A percentile compares a stretch with the other conserved stretches of the same genome.
Evolutionary conservation across 768 basidiomycete genomes (phyloP).

Genomic region (Psilocybe tampanensis): DNA sequence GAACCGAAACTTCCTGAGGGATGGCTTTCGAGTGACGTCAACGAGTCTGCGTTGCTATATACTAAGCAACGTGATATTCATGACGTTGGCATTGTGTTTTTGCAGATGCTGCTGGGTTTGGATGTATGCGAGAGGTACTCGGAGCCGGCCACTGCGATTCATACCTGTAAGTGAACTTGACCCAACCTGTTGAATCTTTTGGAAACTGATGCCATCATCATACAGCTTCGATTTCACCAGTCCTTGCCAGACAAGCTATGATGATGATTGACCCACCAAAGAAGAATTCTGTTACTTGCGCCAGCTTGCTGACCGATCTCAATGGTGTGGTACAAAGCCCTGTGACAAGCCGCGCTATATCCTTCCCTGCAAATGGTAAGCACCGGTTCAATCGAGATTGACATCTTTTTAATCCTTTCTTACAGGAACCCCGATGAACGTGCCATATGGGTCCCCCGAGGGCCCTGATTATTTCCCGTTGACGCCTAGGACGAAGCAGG

Average conservation of each 20-base stretch:
- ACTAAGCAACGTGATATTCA: conserved; percentile 83
- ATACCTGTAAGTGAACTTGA: conserved; percentile 46
- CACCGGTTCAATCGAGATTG: not conserved
- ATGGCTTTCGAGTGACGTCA: conserved; percentile 80
- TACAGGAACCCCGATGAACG: conserved; percentile 56
- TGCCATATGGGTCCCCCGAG: conserved; percentile 60
- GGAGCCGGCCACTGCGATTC: conserved; percentile 59
- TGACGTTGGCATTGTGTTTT: conserved; percentile 72
- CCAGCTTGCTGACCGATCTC: conserved; percentile 59
- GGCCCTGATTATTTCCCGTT: conserved; percentile 56
- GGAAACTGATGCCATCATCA: not conserved
- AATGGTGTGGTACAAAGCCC: conserved; percentile 41
- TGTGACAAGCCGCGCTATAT: conserved; percentile 16
- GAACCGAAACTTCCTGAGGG: conserved; percentile 10
- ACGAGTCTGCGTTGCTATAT: conserved; percentile 74
- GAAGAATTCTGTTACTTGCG: conserved; percentile 58
- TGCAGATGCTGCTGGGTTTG: conserved; percentile 86
- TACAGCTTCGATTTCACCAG: conserved; percentile 54
- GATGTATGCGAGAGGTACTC: conserved; percentile 59
- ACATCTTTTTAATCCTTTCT: not conserved
- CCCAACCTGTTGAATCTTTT: not conserved
- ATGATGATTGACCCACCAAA: conserved; percentile 65
- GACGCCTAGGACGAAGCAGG: conserved; percentile 46
- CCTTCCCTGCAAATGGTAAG: conserved; percentile 9
- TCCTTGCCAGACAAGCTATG: conserved; percentile 51